phyloP scores from a whole-genome alignment of 305 asterid species.

The Solanum hybrid region DNA sequence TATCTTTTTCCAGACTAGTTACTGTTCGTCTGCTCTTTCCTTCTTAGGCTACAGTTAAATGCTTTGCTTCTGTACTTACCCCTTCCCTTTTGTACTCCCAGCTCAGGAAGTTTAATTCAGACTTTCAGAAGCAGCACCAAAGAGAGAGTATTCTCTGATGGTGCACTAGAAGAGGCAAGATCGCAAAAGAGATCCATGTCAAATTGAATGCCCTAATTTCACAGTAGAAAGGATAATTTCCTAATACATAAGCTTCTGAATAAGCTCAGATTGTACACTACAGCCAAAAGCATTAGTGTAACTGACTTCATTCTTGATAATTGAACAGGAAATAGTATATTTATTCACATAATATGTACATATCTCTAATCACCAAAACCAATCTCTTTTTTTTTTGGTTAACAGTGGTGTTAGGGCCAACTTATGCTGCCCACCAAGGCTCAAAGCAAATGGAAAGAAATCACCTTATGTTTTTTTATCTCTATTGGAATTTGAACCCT shows the following conservation, averaged over 20 bases:
- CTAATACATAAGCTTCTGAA: not conserved
- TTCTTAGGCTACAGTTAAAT: not conserved
- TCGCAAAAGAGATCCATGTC: not conserved
- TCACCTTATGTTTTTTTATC: not conserved
- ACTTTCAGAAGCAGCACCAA: not conserved
- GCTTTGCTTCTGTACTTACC: not conserved
- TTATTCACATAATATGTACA: not conserved
- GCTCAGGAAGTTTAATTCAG: not conserved
- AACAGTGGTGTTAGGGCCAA: not conserved
- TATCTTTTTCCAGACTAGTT: not conserved
- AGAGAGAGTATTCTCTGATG: not conserved
- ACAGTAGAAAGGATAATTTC: not conserved
- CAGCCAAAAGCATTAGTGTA: not conserved
- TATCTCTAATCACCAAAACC: not conserved
- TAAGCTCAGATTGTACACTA: not conserved
- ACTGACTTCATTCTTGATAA: not conserved
- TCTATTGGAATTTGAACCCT: not conserved
- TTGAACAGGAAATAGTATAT: not conserved
- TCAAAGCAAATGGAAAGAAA: not conserved
- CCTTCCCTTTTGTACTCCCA: not conserved
- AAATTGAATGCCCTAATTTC: not conserved
- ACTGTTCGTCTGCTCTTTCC: not conserved
- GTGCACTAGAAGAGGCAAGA: not conserved
- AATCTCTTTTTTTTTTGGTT: not conserved
- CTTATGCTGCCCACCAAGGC: not conserved